These are phyloP conservation scores for Coccinonectria pachysandricola DNA, from an alignment of 2,329 filamentous ascomycete genomes.

Conservation along the genomic window DNA sequence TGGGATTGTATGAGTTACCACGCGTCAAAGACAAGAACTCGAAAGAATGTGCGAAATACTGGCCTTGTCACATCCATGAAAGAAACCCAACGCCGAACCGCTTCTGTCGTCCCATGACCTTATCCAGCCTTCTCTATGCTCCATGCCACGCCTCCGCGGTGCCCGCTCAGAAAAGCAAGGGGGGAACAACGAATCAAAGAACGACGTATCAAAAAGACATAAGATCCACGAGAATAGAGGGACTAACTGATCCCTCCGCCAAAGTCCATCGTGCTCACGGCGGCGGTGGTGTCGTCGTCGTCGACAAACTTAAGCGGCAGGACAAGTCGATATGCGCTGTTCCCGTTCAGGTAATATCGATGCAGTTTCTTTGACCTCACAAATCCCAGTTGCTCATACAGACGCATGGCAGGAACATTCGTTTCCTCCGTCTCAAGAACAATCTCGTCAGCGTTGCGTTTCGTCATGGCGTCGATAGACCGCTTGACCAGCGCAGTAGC, in stretches of 20 bases:
- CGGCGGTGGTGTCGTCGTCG: conserved; percentile 26
- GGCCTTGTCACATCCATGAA: too few species aligned
- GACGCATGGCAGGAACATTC: conserved; percentile 77
- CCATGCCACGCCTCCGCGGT: too few species aligned
- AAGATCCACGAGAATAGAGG: too few species aligned
- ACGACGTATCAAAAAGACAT: too few species aligned
- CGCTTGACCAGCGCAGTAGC: conserved; percentile 79
- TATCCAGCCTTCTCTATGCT: too few species aligned
- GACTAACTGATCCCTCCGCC: conserved; percentile 18
- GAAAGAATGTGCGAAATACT: too few species aligned
- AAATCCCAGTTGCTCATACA: conserved; percentile 91
- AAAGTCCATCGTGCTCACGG: conserved; percentile 25
- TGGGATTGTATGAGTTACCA: too few species aligned
- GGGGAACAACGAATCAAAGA: too few species aligned
- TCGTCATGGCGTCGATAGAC: conserved; percentile 85
- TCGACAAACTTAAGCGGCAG: conserved; percentile 58
- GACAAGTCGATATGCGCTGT: conserved; percentile 82
- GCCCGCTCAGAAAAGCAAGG: too few species aligned
- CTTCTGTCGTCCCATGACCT: too few species aligned
- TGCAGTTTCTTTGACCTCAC: conserved; percentile 85
- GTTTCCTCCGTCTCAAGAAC: conserved; percentile 94
- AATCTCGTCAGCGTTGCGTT: conserved; percentile 78
- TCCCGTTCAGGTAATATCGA: conserved; percentile 93
- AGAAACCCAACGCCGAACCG: too few species aligned
- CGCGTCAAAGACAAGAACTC: too few species aligned